A percentile compares a stretch with the other conserved stretches of the same genome.
phyloP scores from a whole-genome alignment of 2,329 filamentous ascomycete species.

The Scedosporium dehoogii region DNA sequence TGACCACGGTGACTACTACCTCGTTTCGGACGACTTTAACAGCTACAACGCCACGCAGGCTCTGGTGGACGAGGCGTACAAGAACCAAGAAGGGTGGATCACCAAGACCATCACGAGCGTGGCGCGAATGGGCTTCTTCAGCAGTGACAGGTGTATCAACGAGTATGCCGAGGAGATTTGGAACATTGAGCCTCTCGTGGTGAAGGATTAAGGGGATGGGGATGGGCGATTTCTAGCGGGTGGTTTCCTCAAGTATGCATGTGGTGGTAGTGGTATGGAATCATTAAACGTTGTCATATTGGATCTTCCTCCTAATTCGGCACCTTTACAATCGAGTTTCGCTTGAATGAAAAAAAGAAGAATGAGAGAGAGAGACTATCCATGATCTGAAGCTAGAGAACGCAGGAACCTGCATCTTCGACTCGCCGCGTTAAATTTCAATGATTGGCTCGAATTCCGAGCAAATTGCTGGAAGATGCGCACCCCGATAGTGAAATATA shows the following conservation, averaged over 20 bases:
- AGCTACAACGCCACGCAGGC: constrained; percentile 87
- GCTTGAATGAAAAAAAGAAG: no score
- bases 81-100: constrained; percentile 86
- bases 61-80: constrained; percentile 85
- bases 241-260: neutral
- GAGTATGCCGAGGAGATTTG: constrained; percentile 97
- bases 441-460: no score
- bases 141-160: constrained; percentile 86
- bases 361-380: no score
- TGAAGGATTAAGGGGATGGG: constrained; percentile 16
- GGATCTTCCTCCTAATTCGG: no score
- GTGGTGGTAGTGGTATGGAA: no score
- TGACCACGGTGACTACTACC: constrained; percentile 93
- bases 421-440: no score
- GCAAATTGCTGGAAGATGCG: no score
- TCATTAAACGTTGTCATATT: no score
- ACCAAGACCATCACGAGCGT: constrained; percentile 84
- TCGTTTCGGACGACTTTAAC: constrained; percentile 95
- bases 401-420: no score
- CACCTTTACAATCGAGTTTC: no score
- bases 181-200: constrained; percentile 74
- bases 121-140: constrained; percentile 94
- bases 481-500: no score
- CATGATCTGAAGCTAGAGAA: no score
- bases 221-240: neutral